Evolutionary conservation across 768 basidiomycete species (phyloP).

Genomic region (Atractiella rhizophila): DNA sequence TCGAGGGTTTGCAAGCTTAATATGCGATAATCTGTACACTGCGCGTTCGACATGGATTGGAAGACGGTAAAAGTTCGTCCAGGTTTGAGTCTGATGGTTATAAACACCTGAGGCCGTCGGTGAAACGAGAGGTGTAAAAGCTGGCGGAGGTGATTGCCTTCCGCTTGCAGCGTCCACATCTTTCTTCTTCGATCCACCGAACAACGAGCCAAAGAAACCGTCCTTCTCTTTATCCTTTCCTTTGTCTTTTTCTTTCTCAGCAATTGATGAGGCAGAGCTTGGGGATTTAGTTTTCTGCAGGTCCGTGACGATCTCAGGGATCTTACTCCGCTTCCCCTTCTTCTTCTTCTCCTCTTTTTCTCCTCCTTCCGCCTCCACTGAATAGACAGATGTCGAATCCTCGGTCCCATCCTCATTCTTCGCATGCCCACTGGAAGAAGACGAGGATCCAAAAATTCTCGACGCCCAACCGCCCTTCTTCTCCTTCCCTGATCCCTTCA

Average conservation of each 20-base stretch:
- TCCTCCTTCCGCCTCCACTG: conserved; percentile 28
- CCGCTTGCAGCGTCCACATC: conserved; percentile 20
- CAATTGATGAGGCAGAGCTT: neutral
- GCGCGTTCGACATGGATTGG: conserved; percentile 97
- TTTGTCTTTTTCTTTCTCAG: conserved; percentile 18
- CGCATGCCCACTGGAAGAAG: too few species aligned
- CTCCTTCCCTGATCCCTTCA: conserved; percentile 38
- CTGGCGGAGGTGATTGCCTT: conserved; percentile 19
- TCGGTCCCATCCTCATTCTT: too few species aligned
- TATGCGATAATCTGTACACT: conserved; percentile 88
- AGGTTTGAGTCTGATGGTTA: conserved; percentile 18
- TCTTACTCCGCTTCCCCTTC: too few species aligned
- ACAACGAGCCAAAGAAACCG: conserved; percentile 15
- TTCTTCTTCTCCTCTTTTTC: conserved; percentile 22
- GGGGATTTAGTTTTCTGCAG: neutral
- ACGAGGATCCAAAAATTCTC: conserved; percentile 28
- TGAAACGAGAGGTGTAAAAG: conserved; percentile 10
- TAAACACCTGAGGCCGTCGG: conserved; percentile 19
- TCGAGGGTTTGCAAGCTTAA: conserved; percentile 91
- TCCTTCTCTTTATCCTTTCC: conserved; percentile 19
- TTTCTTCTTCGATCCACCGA: conserved; percentile 13
- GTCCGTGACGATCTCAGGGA: conserved; percentile 1
- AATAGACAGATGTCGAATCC: too few species aligned
- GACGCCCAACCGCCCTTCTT: conserved; percentile 30
- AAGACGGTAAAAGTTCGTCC: conserved; percentile 34